These are phyloP conservation scores for Penicillium sp. DNA, from an alignment of 2,329 filamentous ascomycete genomes.

Conservation along the genomic window DNA sequence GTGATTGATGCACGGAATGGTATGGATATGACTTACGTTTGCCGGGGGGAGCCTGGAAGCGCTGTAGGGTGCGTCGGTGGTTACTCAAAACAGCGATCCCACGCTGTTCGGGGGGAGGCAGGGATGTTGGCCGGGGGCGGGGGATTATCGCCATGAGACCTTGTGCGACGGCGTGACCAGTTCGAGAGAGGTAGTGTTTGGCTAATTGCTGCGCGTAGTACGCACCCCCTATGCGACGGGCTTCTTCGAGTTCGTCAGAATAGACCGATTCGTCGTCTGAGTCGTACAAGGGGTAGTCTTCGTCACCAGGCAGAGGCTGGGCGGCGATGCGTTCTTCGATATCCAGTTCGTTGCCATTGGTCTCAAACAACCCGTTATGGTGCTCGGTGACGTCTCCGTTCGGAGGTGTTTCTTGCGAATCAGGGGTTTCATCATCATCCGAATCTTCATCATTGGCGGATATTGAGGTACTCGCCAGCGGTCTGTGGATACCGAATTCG, in stretches of 20 bases:
- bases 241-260: slow-evolving; percentile 73
- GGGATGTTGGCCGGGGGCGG: slow-evolving; percentile 47
- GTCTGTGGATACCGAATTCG: slow-evolving; percentile 85
- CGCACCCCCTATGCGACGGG: slow-evolving; percentile 72
- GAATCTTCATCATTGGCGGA: slow-evolving; percentile 76
- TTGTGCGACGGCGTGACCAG: slow-evolving; percentile 46
- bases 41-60: slow-evolving; percentile 59
- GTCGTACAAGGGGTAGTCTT: slow-evolving; percentile 86
- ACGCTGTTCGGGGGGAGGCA: slow-evolving; percentile 40
- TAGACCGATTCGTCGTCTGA: slow-evolving; percentile 81
- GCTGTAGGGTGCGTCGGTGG: slow-evolving; percentile 47
- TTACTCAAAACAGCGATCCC: slow-evolving; percentile 45
- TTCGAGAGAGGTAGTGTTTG: slow-evolving; percentile 51
- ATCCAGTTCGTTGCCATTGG: slow-evolving; percentile 59
- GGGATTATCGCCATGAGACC: slow-evolving; percentile 56
- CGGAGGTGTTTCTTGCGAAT: slow-evolving; percentile 1
- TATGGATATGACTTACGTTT: slow-evolving; percentile 46
- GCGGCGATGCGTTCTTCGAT: slow-evolving; percentile 79
- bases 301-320: slow-evolving; percentile 57
- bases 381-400: slow-evolving; percentile 18
- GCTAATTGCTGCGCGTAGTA: slow-evolving; percentile 67
- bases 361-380: slow-evolving; percentile 50
- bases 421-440: slow-evolving; percentile 60
- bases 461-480: slow-evolving; percentile 70
- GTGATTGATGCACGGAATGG: neutral